Conservation (phyloP, 2,329 filamentous ascomycete genomes). For the Phaeoacremonium minimum region DNA sequence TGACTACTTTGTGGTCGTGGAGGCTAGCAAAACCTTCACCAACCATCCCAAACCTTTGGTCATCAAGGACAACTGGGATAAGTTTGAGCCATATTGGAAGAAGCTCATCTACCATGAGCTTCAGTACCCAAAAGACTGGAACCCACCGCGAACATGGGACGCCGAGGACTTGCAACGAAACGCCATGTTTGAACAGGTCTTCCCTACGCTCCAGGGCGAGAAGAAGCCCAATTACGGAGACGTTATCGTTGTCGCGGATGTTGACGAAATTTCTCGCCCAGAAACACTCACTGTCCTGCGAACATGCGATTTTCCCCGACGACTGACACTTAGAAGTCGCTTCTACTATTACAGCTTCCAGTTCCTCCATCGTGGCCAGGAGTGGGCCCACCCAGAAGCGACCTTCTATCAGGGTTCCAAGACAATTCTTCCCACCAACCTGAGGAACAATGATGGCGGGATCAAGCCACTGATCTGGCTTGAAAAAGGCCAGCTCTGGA, state of each 20-base stretch:
- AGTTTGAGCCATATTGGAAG: constrained; percentile 46
- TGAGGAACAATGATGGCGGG: constrained; percentile 43
- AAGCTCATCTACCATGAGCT: constrained; percentile 57
- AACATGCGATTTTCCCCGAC: constrained; percentile 46
- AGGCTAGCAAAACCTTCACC: constrained; percentile 55
- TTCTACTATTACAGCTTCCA: constrained; percentile 59
- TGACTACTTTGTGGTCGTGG: constrained; percentile 63
- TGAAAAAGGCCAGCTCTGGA: constrained; percentile 38
- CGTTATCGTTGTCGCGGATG: constrained; percentile 54
- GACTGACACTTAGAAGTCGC: constrained; percentile 43
- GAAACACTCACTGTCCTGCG: constrained; percentile 42
- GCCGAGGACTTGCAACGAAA: constrained; percentile 51
- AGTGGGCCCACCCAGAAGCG: constrained; percentile 58
- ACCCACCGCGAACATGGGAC: constrained; percentile 37
- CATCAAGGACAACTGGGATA: constrained; percentile 46
- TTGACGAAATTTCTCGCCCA: constrained; percentile 56
- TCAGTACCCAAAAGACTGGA: constrained; percentile 34
- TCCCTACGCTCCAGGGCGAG: constrained; percentile 39
- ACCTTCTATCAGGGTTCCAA: constrained; percentile 41
- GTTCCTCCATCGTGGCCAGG: constrained; percentile 36
- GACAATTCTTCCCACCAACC: constrained; percentile 49
- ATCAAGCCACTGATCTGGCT: constrained; percentile 28
- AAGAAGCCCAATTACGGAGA: constrained; percentile 42
- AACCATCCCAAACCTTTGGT: constrained; percentile 48
- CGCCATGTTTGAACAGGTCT: constrained; percentile 52